Percentiles rank a stretch among this genome's conserved stretches.
phyloP scores from a whole-genome alignment of 495 filamentous ascomycete genomes.

The Durotheca rogersii region DNA sequence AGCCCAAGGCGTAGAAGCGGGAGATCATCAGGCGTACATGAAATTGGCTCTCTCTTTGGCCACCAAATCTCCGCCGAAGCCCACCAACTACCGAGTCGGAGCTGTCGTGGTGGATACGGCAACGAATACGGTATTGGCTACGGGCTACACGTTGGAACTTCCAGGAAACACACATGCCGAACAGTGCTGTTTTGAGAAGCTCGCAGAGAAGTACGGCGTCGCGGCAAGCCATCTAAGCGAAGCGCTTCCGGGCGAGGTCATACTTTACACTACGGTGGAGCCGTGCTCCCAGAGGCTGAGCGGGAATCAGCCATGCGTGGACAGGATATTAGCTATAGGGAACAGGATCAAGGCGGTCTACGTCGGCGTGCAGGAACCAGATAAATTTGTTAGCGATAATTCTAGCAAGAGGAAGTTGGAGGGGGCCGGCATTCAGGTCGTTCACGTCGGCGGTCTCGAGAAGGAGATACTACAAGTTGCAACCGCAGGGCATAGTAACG shows the following conservation, averaged over 20 bases:
- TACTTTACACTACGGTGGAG: slow-evolving; percentile 92
- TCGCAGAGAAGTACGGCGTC: slow-evolving; percentile 51
- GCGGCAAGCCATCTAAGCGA: slow-evolving; percentile 56
- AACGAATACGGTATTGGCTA: slow-evolving; percentile 66
- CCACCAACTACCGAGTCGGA: slow-evolving; percentile 92
- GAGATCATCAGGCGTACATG: slow-evolving; percentile 67
- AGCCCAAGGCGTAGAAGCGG: slow-evolving; percentile 30
- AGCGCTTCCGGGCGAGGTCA: slow-evolving; percentile 56
- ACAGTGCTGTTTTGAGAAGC: slow-evolving; percentile 83
- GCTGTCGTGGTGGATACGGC: slow-evolving; percentile 69
- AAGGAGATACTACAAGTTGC: slow-evolving; percentile 78
- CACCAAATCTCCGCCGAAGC: slow-evolving; percentile 72
- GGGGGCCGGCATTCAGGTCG: slow-evolving; percentile 70
- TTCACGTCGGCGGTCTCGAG: slow-evolving; percentile 74
- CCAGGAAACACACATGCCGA: slow-evolving; percentile 95
- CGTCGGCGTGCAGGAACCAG: slow-evolving; percentile 84
- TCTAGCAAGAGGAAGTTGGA: slow-evolving; percentile 68
- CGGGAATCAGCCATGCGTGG: slow-evolving; percentile 79
- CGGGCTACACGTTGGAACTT: slow-evolving; percentile 89
- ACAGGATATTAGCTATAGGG: slow-evolving; percentile 69
- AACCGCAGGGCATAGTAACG: slow-evolving; percentile 70
- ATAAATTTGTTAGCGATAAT: slow-evolving; percentile 81
- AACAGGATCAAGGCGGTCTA: slow-evolving; percentile 73
- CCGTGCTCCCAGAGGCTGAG: slow-evolving; percentile 81
- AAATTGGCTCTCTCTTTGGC: slow-evolving; percentile 71